phyloP scores from a whole-genome alignment of 305 asterid species.

The Stenogyne calaminthoides region DNA sequence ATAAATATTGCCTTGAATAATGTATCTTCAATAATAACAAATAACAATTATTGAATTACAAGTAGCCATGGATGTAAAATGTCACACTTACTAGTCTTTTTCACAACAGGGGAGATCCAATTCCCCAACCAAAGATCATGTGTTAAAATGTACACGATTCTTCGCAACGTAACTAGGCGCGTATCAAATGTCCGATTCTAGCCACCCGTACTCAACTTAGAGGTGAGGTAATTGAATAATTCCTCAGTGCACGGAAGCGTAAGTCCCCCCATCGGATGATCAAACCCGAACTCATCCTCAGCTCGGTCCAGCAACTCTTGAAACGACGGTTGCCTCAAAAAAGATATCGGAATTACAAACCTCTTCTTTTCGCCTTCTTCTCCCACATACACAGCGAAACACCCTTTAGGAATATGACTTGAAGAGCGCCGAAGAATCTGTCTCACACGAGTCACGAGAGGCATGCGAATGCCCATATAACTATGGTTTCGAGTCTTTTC shows the following conservation, averaged over 20 bases:
- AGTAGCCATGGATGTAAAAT: not conserved
- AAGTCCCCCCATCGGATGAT: conserved; percentile 52
- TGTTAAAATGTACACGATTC: not conserved
- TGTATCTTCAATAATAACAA: not conserved
- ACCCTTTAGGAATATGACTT: conserved; percentile 30
- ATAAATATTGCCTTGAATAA: not conserved
- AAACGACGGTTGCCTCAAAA: conserved; percentile 29
- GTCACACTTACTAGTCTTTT: not conserved
- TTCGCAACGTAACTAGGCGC: not conserved
- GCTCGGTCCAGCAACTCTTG: conserved; percentile 29
- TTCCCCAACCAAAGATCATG: not conserved
- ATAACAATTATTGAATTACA: not conserved
- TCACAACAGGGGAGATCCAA: not conserved
- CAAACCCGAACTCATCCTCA: conserved; percentile 48
- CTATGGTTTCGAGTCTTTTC: not conserved
- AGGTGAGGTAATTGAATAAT: conserved; percentile 19
- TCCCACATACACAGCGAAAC: conserved; percentile 52
- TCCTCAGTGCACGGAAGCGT: conserved; percentile 52
- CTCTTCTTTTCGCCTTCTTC: conserved; percentile 39
- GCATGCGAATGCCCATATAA: not conserved
- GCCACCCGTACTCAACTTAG: not conserved
- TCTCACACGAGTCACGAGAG: not conserved
- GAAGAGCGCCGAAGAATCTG: not conserved
- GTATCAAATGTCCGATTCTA: not conserved
- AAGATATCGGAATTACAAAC: conserved; percentile 41